phyloP scores from a whole-genome alignment of 768 basidiomycete genomes.

The Mycena filopes region DNA sequence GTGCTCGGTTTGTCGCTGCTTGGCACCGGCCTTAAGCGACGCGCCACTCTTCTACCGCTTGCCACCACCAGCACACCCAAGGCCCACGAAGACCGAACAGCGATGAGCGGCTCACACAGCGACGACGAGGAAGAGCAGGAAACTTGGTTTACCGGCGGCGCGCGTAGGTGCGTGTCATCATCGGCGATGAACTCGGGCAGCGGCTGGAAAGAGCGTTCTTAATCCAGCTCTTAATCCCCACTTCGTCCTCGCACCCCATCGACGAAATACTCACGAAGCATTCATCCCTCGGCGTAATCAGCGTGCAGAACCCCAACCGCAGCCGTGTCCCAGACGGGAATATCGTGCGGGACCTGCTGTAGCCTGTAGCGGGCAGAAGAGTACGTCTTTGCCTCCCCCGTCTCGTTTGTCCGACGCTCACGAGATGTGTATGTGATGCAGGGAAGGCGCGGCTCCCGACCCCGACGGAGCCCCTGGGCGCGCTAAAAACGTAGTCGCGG shows the following conservation, averaged over 20 bases:
- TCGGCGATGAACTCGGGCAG: no score
- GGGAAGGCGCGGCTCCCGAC: constrained; percentile 15
- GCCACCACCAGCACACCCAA: neutral
- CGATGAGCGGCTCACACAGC: constrained; percentile 22
- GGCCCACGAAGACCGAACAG: no score
- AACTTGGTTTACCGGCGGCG: constrained; percentile 73
- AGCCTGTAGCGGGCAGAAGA: constrained; percentile 68
- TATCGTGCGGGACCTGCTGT: constrained; percentile 63
- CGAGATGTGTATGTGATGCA: no score
- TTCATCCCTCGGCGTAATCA: constrained; percentile 68
- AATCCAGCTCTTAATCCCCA: no score
- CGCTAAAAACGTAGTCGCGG: constrained; percentile 17
- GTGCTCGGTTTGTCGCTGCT: neutral
- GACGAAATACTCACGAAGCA: no score
- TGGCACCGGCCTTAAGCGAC: neutral
- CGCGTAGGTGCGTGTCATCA: no score
- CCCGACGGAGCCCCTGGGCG: neutral
- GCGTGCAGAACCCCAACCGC: constrained; percentile 71
- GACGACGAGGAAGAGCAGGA: constrained; percentile 57
- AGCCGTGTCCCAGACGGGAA: constrained; percentile 41
- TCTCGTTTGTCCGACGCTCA: no score
- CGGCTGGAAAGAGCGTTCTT: no score
- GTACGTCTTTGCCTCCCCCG: constrained; percentile 44
- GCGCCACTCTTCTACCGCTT: neutral
- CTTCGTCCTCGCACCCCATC: neutral